Evolutionary conservation across 257 asterid genomes (phyloP), one percentile per base, ranked within the genome.

Genomic region (Nicotiana otophora): DNA sequence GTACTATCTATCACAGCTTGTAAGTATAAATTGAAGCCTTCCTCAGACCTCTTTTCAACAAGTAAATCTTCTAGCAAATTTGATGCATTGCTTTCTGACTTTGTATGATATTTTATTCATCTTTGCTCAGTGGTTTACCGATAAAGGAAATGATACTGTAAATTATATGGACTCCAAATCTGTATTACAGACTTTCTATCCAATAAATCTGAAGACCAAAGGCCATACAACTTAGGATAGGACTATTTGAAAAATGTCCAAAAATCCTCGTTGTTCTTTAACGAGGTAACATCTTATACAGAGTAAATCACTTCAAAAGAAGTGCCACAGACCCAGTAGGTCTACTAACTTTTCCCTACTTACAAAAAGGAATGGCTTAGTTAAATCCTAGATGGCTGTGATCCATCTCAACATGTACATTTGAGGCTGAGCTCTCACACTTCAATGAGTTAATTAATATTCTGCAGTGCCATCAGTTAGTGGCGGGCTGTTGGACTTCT

Each of bases 401-500:
- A 63, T 69, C 77, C 81, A 75, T 87, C 87, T 72, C 75, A 72
- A 65, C 20, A 86, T 81, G 31, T 66, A 86, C 78, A 83, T 82
- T 53, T 36, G 79, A 81, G 78, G 79, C 62, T 57, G 53, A 51
- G 61, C 53, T 48, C 23, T 78, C 81, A 55, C 61, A 58, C 16
- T 78, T 55, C 67, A 34, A 48, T 26, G 80, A 81, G 64, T 66
- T 34, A 30, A 60, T 57, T 81, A n/a, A 58, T 66, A 72, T 58
- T 86, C 79, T 75, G 84, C 82, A 67, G 17, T 64, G 82, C 46
- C 20, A 60, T 60, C 26, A 4, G 68, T 86, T 86, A 95, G 90
- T 92, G 97, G 55, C 99, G 95, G 14, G 97, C 91, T 12, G 93
- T 89, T 26, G 98, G 99, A 89, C 98, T 96, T 90, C 94, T 91